These are phyloP conservation scores for Pichia scutulata DNA, from an alignment of 805 yeast species.

Conservation along the genomic window DNA sequence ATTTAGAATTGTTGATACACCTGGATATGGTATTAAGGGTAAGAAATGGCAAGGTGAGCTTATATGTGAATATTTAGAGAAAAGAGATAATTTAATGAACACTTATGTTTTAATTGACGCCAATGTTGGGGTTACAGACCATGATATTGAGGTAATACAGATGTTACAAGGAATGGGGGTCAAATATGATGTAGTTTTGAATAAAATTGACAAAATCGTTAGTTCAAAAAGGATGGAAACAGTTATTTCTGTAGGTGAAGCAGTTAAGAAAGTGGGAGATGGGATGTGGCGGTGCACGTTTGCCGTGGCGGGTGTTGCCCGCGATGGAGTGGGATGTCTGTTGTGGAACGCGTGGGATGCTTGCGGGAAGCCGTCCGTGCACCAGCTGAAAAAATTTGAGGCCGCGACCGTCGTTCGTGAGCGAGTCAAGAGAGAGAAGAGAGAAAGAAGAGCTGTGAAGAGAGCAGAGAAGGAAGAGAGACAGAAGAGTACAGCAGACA, in stretches of 20 bases:
- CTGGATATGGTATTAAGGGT: slow-evolving; percentile 83
- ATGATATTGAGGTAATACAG: slow-evolving; percentile 48
- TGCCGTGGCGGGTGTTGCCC: neutral
- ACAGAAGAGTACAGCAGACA: neutral
- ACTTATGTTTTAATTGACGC: slow-evolving; percentile 59
- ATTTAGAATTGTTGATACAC: slow-evolving; percentile 70
- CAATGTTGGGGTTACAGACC: slow-evolving; percentile 47
- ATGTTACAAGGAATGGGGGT: slow-evolving; percentile 47
- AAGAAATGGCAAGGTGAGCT: slow-evolving; percentile 59
- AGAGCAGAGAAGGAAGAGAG: neutral
- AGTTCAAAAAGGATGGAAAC: slow-evolving; percentile 25
- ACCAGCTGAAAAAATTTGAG: slow-evolving; percentile 17
- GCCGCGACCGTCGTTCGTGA: slow-evolving; percentile 23
- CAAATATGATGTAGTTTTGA: slow-evolving; percentile 67
- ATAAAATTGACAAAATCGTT: slow-evolving; percentile 60
- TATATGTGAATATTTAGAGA: slow-evolving; percentile 52
- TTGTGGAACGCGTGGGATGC: neutral
- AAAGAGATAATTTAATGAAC: slow-evolving; percentile 45
- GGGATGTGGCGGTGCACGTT: neutral
- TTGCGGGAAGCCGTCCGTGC: neutral
- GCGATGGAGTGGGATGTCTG: neutral
- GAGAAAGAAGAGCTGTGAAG: neutral
- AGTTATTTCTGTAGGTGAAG: slow-evolving; percentile 16
- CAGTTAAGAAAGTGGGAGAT: neutral
- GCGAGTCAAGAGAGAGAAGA: neutral